Conservation (phyloP, 1,284 basidiomycete species). For the Serendipita sp. region DNA sequence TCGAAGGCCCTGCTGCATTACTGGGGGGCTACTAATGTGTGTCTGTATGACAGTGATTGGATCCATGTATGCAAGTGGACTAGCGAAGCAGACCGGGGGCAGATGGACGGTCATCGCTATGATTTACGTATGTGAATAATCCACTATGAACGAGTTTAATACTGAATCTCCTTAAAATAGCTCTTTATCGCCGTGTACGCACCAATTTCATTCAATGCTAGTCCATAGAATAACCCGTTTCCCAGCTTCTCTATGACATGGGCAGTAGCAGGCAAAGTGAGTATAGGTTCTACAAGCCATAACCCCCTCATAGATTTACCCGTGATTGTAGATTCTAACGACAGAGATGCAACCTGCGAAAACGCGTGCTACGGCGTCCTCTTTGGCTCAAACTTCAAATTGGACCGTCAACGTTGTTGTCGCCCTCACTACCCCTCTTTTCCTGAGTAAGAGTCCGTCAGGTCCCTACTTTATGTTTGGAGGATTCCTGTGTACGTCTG, state of each 20-base stretch:
- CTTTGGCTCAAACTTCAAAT: conserved; percentile 27
- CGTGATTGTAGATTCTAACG: conserved; percentile 22
- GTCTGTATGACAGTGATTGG: conserved; percentile 28
- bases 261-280: conserved; percentile 21
- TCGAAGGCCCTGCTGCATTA: conserved; percentile 30
- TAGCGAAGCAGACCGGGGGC: conserved; percentile 20
- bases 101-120: conserved; percentile 32
- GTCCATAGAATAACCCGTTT: conserved; percentile 15
- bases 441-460: conserved; percentile 29
- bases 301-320: conserved; percentile 1
- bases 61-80: conserved; percentile 28
- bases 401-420: conserved; percentile 34
- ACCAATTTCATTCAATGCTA: not conserved
- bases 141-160: not conserved
- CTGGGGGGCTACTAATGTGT: conserved; percentile 30
- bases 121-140: conserved; percentile 24
- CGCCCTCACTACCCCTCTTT: conserved; percentile 33
- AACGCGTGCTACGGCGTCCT: conserved; percentile 25
- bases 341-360: conserved; percentile 31
- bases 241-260: conserved; percentile 27
- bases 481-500: conserved; percentile 15
- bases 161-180: not conserved
- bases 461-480: conserved; percentile 39
- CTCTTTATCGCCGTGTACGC: conserved; percentile 9
- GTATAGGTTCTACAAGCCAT: not conserved